Base-by-base conservation (phyloP, 202 grass and related monocot genomes). In the Elaeis oleifera region DNA sequence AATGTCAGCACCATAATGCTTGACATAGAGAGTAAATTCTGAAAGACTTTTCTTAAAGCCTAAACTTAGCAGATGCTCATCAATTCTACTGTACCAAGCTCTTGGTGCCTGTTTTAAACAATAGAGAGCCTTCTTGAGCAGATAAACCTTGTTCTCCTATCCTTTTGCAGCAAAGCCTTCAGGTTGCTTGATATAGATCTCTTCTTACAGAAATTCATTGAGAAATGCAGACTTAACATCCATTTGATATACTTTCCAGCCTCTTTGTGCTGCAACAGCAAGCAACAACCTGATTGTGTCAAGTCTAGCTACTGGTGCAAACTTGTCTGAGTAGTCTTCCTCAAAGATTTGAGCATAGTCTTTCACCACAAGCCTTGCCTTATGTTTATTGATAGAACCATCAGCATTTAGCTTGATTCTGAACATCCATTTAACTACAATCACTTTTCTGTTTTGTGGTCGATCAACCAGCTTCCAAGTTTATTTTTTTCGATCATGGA, bases 211-310 rank as follows among this genome's bases (percentile, higher is more conserved):
- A 3, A 52, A 19, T 17, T 53, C 36, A 60, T 71, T 78, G 0
- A 78, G 22, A 52, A 79, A 79, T 9, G 60, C 44, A 17, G 60
- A 79, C 21, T 79, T 72, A 9, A 72, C 60, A 66, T 79, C 68
- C 15, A 77, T n/a, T 2, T 77, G 74, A 56, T 63, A 24, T 5
- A 56, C 18, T 48, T 21, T 19, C 3, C n/a, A 72, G 17, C 8
- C 24, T 0, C 39, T 31, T 26, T 60, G 53, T 4, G 39, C n/a
- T 24, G 1, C 23, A 24, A 24, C 3, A 24, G 23, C 57, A 16
- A 69, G 49, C 5, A 63, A 0, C 0, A 18, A 60, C 3, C 15
- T 7, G 1, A 77, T 63, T 53, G 26, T 69, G 11, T 56, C 60
- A 1, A 71, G 23, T 24, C 23, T 24, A 24, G 23, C 23, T 24